Percentiles rank a stretch among this genome's conserved stretches.
Conservation (phyloP, 345 rosid species). For the Trapa bicornis region DNA sequence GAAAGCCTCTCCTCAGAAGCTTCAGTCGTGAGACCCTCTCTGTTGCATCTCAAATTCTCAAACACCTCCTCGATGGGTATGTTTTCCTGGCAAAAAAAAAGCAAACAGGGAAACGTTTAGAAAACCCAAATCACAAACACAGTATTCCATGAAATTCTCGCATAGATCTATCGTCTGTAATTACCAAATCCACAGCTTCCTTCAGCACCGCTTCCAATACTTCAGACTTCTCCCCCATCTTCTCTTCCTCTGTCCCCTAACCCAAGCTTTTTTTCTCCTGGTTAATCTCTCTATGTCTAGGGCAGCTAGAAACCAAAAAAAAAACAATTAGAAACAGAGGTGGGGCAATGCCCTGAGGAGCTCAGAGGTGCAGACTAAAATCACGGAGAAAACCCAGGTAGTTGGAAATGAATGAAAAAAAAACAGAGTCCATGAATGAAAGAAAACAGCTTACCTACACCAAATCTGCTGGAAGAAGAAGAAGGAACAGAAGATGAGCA, state of each 20-base stretch:
- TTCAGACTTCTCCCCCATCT: conserved; percentile 59
- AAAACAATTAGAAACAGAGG: too few species aligned
- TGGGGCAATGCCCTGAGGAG: neutral
- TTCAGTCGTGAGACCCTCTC: conserved; percentile 36
- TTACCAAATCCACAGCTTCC: conserved; percentile 98
- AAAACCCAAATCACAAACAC: conserved; percentile 8
- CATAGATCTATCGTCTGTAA: conserved; percentile 30
- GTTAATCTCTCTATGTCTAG: neutral
- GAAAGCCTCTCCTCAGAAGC: neutral
- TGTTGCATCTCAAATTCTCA: conserved; percentile 94
- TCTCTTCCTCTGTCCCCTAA: conserved; percentile 3
- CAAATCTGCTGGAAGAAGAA: conserved; percentile 17
- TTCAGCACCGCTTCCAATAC: conserved; percentile 90
- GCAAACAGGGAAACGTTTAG: conserved; percentile 1
- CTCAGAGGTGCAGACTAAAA: conserved; percentile 1
- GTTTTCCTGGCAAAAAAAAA: conserved; percentile 50
- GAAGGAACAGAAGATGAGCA: neutral
- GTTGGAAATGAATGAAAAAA: conserved; percentile 3
- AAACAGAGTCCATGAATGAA: conserved; percentile 9
- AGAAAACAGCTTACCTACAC: conserved; percentile 23
- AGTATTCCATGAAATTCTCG: conserved; percentile 14
- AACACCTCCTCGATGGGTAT: conserved; percentile 94
- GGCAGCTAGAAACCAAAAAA: conserved; percentile 1
- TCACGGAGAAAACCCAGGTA: neutral
- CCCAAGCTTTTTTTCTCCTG: neutral